Evolutionary conservation across 192 early-diverging fungal species (phyloP).

Genomic region (Coemansia javaensis): DNA sequence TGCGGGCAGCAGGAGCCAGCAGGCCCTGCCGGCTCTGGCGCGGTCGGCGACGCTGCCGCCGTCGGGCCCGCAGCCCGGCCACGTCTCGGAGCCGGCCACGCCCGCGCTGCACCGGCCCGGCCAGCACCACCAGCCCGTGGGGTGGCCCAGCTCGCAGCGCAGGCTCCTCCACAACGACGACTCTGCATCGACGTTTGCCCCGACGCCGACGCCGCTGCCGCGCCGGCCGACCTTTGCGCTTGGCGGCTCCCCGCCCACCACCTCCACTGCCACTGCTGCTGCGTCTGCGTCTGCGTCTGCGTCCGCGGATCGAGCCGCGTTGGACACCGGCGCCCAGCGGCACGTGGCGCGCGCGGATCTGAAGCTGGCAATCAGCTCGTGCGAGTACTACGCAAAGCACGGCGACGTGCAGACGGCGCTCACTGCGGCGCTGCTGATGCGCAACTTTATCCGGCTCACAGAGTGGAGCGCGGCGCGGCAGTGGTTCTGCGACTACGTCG

Average conservation of each 20-base stretch:
- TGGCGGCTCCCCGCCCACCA: neutral
- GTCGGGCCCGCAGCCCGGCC: slow-evolving; percentile 9
- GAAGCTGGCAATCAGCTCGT: slow-evolving; percentile 28
- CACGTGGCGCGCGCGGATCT: slow-evolving; percentile 36
- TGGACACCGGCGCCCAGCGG: slow-evolving; percentile 9
- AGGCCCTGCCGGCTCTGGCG: slow-evolving; percentile 14
- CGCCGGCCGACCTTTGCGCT: slow-evolving; percentile 7
- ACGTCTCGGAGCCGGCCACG: slow-evolving; percentile 28
- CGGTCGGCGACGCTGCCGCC: slow-evolving; percentile 15
- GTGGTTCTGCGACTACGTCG: slow-evolving; percentile 45
- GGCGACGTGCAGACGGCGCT: slow-evolving; percentile 50
- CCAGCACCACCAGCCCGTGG: too few species aligned
- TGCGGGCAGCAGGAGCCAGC: neutral
- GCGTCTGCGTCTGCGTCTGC: neutral
- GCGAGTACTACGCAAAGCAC: slow-evolving; percentile 40
- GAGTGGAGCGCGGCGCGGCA: slow-evolving; percentile 18
- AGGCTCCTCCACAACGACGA: slow-evolving; percentile 1
- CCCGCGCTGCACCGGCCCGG: slow-evolving; percentile 6
- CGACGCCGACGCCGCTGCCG: neutral
- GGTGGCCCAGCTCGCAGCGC: too few species aligned
- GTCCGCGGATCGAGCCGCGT: neutral
- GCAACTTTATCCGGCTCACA: slow-evolving; percentile 31
- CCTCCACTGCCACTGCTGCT: neutral
- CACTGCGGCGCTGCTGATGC: slow-evolving; percentile 46
- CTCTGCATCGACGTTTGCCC: neutral